phyloP scores from a whole-genome alignment of 2,329 filamentous ascomycete species.

The Leptographium procerum region DNA sequence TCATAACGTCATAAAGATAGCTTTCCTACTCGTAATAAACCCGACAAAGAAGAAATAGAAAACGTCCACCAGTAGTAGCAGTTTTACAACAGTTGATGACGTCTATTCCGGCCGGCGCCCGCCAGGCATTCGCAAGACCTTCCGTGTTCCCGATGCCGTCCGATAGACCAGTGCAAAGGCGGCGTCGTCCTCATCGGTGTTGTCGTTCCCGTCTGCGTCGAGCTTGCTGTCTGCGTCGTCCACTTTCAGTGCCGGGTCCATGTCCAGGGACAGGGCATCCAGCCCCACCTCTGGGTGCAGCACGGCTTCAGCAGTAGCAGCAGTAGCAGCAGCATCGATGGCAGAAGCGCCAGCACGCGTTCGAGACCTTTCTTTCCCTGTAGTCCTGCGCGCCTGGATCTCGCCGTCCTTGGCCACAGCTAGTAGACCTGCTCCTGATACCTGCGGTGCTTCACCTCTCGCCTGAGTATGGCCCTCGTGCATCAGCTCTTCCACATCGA shows the following conservation, averaged over 20 bases:
- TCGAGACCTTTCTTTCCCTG: background rate
- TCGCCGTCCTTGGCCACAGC: background rate
- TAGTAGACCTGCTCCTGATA: background rate
- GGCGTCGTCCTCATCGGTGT: background rate
- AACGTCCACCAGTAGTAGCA: no score
- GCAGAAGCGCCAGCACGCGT: background rate
- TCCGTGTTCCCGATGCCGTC: slow-evolving; percentile 10
- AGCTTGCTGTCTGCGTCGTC: background rate
- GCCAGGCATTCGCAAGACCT: slow-evolving; percentile 1
- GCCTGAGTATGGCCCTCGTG: background rate
- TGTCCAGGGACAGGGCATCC: slow-evolving; percentile 1
- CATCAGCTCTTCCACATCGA: slow-evolving; percentile 1
- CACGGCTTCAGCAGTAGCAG: background rate
- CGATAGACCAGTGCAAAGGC: slow-evolving; percentile 10
- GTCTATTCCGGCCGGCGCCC: background rate
- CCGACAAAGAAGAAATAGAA: background rate
- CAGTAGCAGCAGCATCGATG: background rate
- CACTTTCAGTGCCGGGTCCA: background rate
- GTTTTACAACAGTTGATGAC: background rate
- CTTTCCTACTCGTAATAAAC: background rate
- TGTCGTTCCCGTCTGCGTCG: background rate
- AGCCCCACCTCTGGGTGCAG: background rate
- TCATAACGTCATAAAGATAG: background rate
- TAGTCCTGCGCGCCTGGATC: background rate
- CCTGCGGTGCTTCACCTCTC: background rate